Conservation (phyloP, 2,329 filamentous ascomycete species). For the Diaporthe sp. region DNA sequence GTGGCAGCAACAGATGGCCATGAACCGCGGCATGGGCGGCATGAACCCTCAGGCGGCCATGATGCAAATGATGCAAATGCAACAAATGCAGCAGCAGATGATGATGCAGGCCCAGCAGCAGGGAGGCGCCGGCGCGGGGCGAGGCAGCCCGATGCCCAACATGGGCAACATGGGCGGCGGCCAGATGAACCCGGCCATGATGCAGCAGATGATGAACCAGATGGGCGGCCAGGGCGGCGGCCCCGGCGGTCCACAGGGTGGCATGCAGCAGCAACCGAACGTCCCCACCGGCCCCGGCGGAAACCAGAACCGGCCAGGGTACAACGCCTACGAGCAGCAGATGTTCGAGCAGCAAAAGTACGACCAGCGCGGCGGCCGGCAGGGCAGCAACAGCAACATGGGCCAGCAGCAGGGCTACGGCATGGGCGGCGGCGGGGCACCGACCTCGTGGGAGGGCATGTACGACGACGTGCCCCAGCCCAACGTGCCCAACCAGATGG, state of each 20-base stretch:
- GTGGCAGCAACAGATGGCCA: constrained; percentile 87
- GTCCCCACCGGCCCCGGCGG: constrained; percentile 44
- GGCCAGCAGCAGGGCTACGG: constrained; percentile 49
- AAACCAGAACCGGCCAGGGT: constrained; percentile 62
- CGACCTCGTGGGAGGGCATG: constrained; percentile 97
- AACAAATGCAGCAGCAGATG: constrained; percentile 76
- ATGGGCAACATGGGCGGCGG: constrained; percentile 40
- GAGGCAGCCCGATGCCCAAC: constrained; percentile 53
- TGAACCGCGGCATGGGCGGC: constrained; percentile 77
- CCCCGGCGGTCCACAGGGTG: constrained; percentile 40
- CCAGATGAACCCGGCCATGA: constrained; percentile 62
- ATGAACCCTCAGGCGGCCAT: constrained; percentile 56
- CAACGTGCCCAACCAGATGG: constrained; percentile 58
- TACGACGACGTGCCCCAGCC: constrained; percentile 95
- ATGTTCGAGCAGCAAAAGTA: constrained; percentile 85
- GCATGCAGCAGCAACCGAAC: constrained; percentile 51
- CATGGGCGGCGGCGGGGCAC: constrained; percentile 64
- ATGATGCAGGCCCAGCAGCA: constrained; percentile 56
- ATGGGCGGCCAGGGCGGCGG: constrained; percentile 41
- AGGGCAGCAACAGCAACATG: constrained; percentile 41
- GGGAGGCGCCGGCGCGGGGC: constrained; percentile 44
- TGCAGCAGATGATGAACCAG: constrained; percentile 68
- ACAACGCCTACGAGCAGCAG: constrained; percentile 79
- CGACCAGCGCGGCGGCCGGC: constrained; percentile 63
- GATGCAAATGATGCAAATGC: constrained; percentile 78